Percentiles rank a stretch among this genome's conserved stretches.
Evolutionary conservation across 352 stramenopile species (phyloP).

Genomic region (Thalassiosira allenii): DNA sequence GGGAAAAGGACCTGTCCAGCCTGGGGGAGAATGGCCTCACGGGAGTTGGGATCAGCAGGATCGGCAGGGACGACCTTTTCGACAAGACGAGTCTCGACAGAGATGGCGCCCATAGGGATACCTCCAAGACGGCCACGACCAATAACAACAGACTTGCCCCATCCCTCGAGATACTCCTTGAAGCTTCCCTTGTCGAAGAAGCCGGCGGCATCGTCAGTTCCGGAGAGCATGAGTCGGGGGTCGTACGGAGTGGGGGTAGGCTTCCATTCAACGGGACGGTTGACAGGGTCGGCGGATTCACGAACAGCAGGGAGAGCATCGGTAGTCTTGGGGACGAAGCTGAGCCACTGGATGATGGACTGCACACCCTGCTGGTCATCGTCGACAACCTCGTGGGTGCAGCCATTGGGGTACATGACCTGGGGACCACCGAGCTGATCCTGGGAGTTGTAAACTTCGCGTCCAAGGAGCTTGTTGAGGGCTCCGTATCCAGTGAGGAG

Average conservation of each 20-base stretch:
- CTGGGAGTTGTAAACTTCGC: conserved; percentile 99
- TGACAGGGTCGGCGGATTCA: conserved; percentile 86
- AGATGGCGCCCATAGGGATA: conserved; percentile 98
- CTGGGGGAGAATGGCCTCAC: conserved; percentile 97
- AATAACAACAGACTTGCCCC: conserved; percentile 99
- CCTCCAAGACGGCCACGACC: conserved; percentile 97
- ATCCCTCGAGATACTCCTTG: conserved; percentile 97
- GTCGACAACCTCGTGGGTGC: conserved; percentile 96
- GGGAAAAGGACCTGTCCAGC: conserved; percentile 99
- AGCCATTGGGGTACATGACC: conserved; percentile 99
- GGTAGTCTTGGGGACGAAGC: conserved; percentile 95
- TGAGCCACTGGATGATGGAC: conserved; percentile 97
- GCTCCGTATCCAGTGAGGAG: conserved; percentile 98
- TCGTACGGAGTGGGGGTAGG: conserved; percentile 97
- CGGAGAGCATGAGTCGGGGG: conserved; percentile 92
- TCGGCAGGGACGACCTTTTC: conserved; percentile 98
- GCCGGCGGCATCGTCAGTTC: conserved; percentile 86
- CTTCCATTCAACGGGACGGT: conserved; percentile 91
- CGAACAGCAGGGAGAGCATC: conserved; percentile 77
- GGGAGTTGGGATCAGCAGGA: conserved; percentile 95
- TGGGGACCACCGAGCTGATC: conserved; percentile 98
- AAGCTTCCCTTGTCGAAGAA: conserved; percentile 99
- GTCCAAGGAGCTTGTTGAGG: conserved; percentile 99
- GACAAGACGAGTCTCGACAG: conserved; percentile 97
- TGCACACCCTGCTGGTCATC: conserved; percentile 97